Evolutionary conservation across 2,329 filamentous ascomycete genomes (phyloP).

Genomic region (Epichloe bromicola): DNA sequence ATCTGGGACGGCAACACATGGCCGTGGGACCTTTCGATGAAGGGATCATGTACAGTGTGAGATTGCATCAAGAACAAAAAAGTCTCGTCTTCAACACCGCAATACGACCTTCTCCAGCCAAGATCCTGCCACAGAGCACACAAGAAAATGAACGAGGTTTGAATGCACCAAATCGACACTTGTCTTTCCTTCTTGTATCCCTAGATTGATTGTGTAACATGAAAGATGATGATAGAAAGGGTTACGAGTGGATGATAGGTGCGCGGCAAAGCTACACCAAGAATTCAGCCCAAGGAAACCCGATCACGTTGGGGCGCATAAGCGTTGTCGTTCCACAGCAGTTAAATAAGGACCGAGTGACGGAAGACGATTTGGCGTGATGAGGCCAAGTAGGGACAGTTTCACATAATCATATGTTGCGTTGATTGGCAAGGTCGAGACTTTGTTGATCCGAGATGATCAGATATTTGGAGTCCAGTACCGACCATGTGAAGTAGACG

Average conservation of each 20-base stretch:
- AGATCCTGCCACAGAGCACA: not conserved
- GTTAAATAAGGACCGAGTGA: not conserved
- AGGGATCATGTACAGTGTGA: not conserved
- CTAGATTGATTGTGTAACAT: conserved; percentile 1
- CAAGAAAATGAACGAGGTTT: not conserved
- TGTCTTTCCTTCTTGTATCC: not conserved
- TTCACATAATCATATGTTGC: not conserved
- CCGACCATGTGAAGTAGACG: not conserved
- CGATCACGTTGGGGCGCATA: conserved; percentile 1
- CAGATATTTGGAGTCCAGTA: not conserved
- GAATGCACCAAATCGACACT: conserved; percentile 1
- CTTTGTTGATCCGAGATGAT: not conserved
- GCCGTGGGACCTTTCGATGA: not conserved
- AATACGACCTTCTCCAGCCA: not conserved
- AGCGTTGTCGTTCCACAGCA: not conserved
- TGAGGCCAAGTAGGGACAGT: not conserved
- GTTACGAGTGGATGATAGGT: not conserved
- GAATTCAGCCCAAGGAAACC: not conserved
- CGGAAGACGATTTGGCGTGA: not conserved
- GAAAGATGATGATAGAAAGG: not conserved
- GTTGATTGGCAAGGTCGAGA: not conserved
- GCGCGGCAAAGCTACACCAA: conserved; percentile 1
- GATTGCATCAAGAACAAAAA: not conserved
- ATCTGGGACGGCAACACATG: not conserved
- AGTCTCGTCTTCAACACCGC: not conserved